These are phyloP conservation scores for Sextonia rubra DNA, from an alignment of 164 flowering plant species.

Conservation along the genomic window DNA sequence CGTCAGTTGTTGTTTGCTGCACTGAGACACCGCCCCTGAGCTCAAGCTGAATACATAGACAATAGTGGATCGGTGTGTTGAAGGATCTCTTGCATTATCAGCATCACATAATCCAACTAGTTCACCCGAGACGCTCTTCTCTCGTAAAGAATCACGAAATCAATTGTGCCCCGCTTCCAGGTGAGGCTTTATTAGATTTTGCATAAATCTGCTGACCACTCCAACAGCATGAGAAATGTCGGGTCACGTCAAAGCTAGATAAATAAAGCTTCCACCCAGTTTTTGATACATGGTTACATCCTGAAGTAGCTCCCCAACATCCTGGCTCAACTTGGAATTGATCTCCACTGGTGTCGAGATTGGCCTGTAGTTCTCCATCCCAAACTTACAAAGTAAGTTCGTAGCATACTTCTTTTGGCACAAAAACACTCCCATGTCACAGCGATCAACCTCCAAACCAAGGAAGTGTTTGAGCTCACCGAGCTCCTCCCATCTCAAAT, in stretches of 20 bases:
- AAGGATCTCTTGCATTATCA: conserved; percentile 10
- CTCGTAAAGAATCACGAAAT: conserved; percentile 6
- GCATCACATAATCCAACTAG: conserved; percentile 10
- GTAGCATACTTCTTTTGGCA: neutral
- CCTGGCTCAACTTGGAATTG: neutral
- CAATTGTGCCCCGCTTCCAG: neutral
- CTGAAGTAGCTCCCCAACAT: neutral
- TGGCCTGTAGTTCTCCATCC: conserved; percentile 1
- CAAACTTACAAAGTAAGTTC: neutral
- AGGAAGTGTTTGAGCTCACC: conserved; percentile 2
- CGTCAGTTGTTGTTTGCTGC: conserved; percentile 14
- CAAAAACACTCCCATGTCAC: neutral
- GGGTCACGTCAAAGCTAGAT: conserved; percentile 6
- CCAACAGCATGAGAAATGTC: conserved; percentile 7
- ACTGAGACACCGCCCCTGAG: conserved; percentile 8
- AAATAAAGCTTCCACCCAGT: conserved; percentile 18
- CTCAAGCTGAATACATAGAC: conserved; percentile 11
- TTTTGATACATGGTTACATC: conserved; percentile 8
- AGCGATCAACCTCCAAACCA: neutral
- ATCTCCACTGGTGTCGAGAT: neutral
- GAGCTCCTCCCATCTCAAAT: conserved; percentile 9
- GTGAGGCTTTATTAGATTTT: conserved; percentile 8
- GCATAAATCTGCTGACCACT: neutral
- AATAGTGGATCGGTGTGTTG: conserved; percentile 7
- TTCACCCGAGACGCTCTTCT: neutral